A percentile compares a stretch with the other conserved stretches of the same genome.
Evolutionary conservation across 768 basidiomycete species (phyloP).

Genomic region (Tulasnella sp.): DNA sequence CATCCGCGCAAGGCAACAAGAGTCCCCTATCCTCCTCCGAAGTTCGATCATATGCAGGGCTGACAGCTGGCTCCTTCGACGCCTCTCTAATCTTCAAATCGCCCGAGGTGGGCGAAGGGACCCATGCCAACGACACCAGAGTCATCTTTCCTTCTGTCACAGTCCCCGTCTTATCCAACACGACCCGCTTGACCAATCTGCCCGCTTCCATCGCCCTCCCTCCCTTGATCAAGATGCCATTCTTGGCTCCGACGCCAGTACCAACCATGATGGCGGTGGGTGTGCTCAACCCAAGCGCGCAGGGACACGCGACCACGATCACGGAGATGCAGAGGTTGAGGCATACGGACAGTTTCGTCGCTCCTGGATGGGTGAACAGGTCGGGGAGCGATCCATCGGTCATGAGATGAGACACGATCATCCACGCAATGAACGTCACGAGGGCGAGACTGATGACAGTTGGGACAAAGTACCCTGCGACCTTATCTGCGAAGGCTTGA

Average conservation of each 20-base stretch:
- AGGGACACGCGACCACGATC: conserved; percentile 96
- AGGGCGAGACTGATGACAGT: conserved; percentile 72
- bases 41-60: conserved; percentile 23
- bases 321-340: conserved; percentile 96
- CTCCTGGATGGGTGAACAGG: conserved; percentile 78
- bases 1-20: conserved; percentile 43
- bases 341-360: conserved; percentile 80
- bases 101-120: conserved; percentile 21
- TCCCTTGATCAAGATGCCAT: conserved; percentile 97
- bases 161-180: conserved; percentile 96
- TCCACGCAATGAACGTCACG: conserved; percentile 77
- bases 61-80: conserved; percentile 8
- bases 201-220: conserved; percentile 90
- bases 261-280: conserved; percentile 99
- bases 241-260: conserved; percentile 91
- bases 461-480: conserved; percentile 94
- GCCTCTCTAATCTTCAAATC: conserved; percentile 22
- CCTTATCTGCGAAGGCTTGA: conserved; percentile 88
- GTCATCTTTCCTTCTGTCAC: conserved; percentile 90
- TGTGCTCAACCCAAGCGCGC: conserved; percentile 89
- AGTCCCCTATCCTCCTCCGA: conserved; percentile 26
- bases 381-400: conserved; percentile 52
- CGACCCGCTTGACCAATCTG: conserved; percentile 64
- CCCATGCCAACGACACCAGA: conserved; percentile 73
- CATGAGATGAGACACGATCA: conserved; percentile 54